Evolutionary conservation across 2,329 filamentous ascomycete genomes (phyloP).

Genomic region (Myriangium duriaei): DNA sequence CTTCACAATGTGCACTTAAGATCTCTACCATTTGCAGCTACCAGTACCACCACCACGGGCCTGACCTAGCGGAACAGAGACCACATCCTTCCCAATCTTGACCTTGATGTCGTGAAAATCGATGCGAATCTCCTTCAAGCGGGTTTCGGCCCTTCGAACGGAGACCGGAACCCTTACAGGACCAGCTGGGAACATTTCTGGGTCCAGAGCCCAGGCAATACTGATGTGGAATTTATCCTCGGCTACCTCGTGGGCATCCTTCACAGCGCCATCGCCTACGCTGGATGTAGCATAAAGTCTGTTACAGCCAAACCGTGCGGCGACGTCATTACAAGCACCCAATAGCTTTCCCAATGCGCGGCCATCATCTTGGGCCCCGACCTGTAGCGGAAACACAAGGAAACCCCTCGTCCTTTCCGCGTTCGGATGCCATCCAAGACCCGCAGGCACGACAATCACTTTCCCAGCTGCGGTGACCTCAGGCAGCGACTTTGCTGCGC

Average conservation of each 20-base stretch:
- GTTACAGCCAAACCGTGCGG: constrained; percentile 51
- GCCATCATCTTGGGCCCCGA: constrained; percentile 2
- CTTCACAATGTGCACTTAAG: no score
- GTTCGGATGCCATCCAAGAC: constrained; percentile 54
- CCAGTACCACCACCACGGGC: no score
- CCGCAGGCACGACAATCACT: constrained; percentile 28
- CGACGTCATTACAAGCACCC: constrained; percentile 50
- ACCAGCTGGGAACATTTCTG: neutral
- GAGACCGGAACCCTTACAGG: neutral
- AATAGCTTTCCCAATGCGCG: constrained; percentile 43
- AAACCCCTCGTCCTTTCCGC: constrained; percentile 64
- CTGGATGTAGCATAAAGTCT: constrained; percentile 55
- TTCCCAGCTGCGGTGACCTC: neutral
- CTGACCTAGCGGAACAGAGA: constrained; percentile 16
- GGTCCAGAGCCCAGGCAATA: constrained; percentile 65
- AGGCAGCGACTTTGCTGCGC: constrained; percentile 18
- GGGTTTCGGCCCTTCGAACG: neutral
- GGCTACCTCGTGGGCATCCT: constrained; percentile 12
- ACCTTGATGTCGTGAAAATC: constrained; percentile 33
- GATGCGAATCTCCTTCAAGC: constrained; percentile 16
- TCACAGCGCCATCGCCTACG: constrained; percentile 21
- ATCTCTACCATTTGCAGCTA: no score
- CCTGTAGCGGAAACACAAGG: constrained; percentile 50
- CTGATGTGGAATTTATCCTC: constrained; percentile 67
- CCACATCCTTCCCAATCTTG: constrained; percentile 32